Conservation (phyloP, 1,284 basidiomycete genomes). For the Moesziomyces aphidis region DNA sequence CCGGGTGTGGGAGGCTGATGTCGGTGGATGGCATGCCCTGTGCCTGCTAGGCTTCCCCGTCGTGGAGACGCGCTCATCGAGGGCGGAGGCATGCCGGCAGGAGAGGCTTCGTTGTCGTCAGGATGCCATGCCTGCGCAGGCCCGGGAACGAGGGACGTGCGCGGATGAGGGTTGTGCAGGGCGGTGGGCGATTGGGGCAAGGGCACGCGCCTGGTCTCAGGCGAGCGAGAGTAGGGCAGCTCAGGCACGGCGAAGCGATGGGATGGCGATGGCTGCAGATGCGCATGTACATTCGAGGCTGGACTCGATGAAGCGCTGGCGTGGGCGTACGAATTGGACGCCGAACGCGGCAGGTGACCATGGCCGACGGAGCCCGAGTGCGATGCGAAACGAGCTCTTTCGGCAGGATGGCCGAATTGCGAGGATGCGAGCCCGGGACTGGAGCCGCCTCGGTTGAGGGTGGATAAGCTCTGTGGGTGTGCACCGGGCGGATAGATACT, state of each 20-base stretch:
- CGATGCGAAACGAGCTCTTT: constrained; percentile 19
- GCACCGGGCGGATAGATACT: constrained; percentile 16
- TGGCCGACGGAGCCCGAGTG: constrained; percentile 19
- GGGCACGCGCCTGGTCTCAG: constrained; percentile 29
- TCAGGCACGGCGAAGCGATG: constrained; percentile 48
- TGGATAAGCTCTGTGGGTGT: constrained; percentile 18
- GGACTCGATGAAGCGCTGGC: constrained; percentile 42
- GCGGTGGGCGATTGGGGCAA: constrained; percentile 35
- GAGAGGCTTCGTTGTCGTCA: constrained; percentile 16
- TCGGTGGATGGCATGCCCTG: constrained; percentile 6
- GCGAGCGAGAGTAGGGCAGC: constrained; percentile 34
- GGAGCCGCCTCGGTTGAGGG: constrained; percentile 27
- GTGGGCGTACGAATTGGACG: constrained; percentile 22
- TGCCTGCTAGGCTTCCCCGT: constrained; percentile 16
- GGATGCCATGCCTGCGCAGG: constrained; percentile 9
- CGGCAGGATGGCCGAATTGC: constrained; percentile 15
- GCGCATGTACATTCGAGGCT: constrained; percentile 16
- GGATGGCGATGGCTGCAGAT: constrained; percentile 46
- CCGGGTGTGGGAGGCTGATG: constrained; percentile 18
- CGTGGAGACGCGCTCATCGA: constrained; percentile 24
- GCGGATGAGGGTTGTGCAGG: constrained; percentile 8
- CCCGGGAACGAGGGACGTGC: not conserved
- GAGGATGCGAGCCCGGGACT: constrained; percentile 28
- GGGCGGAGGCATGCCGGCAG: constrained; percentile 36
- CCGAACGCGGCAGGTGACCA: constrained; percentile 20